Evolutionary conservation across 139 green algal genomes (phyloP).

Genomic region (Pleodorina starrii): DNA sequence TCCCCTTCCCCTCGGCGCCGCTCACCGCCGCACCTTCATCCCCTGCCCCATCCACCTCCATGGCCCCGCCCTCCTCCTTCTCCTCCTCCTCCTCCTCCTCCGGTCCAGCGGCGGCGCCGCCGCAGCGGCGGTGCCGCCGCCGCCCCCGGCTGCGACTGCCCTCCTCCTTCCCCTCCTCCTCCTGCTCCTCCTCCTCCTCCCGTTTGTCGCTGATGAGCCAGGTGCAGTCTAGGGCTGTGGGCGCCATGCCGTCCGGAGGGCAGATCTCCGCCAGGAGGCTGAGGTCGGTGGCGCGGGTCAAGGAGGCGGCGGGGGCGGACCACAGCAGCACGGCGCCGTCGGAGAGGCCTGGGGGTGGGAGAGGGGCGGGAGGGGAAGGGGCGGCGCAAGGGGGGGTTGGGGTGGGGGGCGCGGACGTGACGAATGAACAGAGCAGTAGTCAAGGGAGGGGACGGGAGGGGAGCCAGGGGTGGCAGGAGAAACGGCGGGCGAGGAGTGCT

Average conservation of each 20-base stretch:
- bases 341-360: neutral
- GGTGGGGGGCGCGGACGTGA: too few species aligned
- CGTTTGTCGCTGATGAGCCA: neutral
- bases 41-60: neutral
- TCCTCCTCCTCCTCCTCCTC: neutral
- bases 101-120: too few species aligned
- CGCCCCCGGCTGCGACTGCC: neutral
- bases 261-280: neutral
- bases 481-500: too few species aligned
- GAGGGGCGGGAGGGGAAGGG: neutral
- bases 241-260: constrained; percentile 28
- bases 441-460: too few species aligned
- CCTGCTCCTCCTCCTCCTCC: neutral
- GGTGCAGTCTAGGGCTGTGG: constrained; percentile 14
- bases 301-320: constrained; percentile 1
- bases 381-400: too few species aligned
- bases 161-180: neutral
- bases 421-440: too few species aligned
- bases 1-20: neutral
- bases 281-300: constrained; percentile 9
- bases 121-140: neutral
- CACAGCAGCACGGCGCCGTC: constrained; percentile 31
- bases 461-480: too few species aligned
- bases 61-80: neutral
- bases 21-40: neutral